These are phyloP conservation scores for Nematocida displodere DNA, from an alignment of 371 early-diverging fungal species.

Conservation along the genomic window DNA sequence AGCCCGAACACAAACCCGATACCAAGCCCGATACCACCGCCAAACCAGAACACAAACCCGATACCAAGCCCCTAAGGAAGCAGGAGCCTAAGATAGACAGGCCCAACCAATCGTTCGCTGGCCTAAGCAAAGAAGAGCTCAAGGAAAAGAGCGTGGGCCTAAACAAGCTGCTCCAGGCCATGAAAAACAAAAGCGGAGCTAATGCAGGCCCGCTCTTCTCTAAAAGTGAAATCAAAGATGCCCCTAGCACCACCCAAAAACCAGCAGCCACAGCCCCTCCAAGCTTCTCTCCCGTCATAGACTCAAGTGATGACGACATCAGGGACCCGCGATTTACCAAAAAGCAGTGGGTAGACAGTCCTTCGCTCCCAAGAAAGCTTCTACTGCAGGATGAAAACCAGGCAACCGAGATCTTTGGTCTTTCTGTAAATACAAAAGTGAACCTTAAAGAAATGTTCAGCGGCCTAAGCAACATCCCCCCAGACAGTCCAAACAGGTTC, in stretches of 20 bases:
- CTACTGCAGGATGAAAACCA: constrained; percentile 50
- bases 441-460: constrained; percentile 50
- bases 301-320: constrained; percentile 26
- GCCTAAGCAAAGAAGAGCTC: constrained; percentile 37
- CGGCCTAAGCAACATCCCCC: constrained; percentile 25
- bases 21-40: neutral
- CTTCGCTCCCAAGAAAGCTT: constrained; percentile 31
- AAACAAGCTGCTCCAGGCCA: constrained; percentile 14
- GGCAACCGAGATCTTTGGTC: constrained; percentile 42
- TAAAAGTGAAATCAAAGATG: neutral
- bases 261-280: neutral
- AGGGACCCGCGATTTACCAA: constrained; percentile 18
- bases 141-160: constrained; percentile 42
- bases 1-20: neutral
- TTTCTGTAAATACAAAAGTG: constrained; percentile 44
- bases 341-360: constrained; percentile 47
- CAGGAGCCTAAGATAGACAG: too few species aligned
- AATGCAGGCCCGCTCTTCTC: neutral
- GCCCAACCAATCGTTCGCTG: constrained; percentile 47
- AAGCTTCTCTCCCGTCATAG: constrained; percentile 10
- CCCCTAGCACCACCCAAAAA: neutral
- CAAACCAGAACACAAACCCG: neutral
- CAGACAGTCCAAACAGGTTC: constrained; percentile 40
- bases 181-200: constrained; percentile 10
- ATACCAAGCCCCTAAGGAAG: too few species aligned